These are phyloP conservation scores for Trichosphaerium sp. DNA, from an alignment of 78 protist species.

Conservation along the genomic window DNA sequence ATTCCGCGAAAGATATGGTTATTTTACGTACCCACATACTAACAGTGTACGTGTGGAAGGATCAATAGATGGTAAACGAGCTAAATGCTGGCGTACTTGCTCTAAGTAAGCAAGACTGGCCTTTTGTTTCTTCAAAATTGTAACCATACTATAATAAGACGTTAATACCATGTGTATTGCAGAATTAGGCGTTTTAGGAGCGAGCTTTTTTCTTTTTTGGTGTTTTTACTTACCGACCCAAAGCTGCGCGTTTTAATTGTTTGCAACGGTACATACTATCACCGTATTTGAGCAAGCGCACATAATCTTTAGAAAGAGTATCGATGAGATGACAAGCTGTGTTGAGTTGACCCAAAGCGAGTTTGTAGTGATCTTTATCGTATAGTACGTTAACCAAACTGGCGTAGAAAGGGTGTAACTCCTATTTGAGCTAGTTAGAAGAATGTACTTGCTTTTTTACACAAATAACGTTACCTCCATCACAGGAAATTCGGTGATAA, in stretches of 20 bases:
- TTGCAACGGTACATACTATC: conserved; percentile 98
- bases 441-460: not conserved
- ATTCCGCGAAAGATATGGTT: not conserved
- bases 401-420: conserved; percentile 99
- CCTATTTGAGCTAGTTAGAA: conserved; percentile 49
- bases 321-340: conserved; percentile 73
- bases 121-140: conserved; percentile 72
- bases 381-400: conserved; percentile 97
- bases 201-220: not conserved
- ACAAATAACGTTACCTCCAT: conserved; percentile 73
- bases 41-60: conserved; percentile 96
- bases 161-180: not conserved
- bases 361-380: conserved; percentile 98
- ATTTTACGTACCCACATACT: conserved; percentile 67
- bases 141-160: conserved; percentile 73
- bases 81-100: conserved; percentile 97
- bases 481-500: conserved; percentile 95
- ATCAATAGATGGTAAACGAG: conserved; percentile 97
- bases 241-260: conserved; percentile 97
- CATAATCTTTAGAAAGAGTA: conserved; percentile 87
- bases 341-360: conserved; percentile 95
- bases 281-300: conserved; percentile 93
- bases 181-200: not conserved
- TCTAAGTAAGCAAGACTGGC: conserved; percentile 89
- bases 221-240: conserved; percentile 77